Evolutionary conservation across 345 rosid genomes (phyloP).

Genomic region (Syzygium jambos): DNA sequence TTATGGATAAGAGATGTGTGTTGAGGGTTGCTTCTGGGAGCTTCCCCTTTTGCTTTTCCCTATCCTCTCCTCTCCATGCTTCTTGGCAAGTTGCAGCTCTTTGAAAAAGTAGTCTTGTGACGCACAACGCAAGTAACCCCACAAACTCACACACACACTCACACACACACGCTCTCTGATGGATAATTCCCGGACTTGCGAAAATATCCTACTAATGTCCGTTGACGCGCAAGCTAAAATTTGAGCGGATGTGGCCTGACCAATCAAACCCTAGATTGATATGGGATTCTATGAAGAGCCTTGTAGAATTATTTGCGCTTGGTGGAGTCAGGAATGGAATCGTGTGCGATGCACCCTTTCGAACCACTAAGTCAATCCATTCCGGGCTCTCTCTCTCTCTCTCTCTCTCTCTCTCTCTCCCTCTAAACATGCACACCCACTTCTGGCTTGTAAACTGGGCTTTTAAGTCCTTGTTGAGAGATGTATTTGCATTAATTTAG

Average conservation of each 20-base stretch:
- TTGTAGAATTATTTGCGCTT: not conserved
- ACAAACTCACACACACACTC: not conserved
- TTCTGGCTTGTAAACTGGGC: not conserved
- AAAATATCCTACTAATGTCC: not conserved
- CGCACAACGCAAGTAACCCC: not conserved
- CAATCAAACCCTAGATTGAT: not conserved
- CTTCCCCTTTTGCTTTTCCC: not conserved
- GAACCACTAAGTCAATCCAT: not conserved
- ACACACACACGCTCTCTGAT: not conserved
- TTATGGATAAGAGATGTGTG: slow-evolving; percentile 27
- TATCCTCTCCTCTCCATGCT: slow-evolving; percentile 10
- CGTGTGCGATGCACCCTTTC: not conserved
- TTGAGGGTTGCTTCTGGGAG: slow-evolving; percentile 22
- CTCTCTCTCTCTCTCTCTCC: not conserved
- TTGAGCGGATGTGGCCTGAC: not conserved
- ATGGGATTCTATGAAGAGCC: not conserved
- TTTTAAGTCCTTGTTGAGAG: not conserved
- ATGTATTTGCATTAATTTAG: not conserved
- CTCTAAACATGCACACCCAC: not conserved
- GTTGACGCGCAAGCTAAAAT: not conserved
- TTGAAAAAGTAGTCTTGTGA: not conserved
- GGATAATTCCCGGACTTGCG: not conserved
- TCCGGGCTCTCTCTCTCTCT: not conserved
- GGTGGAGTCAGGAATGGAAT: not conserved
- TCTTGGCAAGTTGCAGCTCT: slow-evolving; percentile 19